Percentiles rank a stretch among this genome's conserved stretches.
phyloP scores from a whole-genome alignment of 2,329 filamentous ascomycete species.

The Fusarium fujikuroi region DNA sequence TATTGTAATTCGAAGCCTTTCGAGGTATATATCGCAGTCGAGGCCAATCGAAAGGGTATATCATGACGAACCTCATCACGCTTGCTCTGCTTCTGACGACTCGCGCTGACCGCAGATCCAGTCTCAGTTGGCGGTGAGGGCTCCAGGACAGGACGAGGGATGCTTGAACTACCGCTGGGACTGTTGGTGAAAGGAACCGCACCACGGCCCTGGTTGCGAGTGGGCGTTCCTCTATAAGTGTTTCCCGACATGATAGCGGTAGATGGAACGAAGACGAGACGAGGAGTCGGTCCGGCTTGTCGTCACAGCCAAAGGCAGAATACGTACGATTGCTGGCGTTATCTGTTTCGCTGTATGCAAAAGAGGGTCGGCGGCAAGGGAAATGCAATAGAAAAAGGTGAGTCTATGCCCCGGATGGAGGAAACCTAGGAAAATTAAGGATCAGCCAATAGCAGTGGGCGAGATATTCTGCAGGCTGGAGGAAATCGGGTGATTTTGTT shows the following conservation, averaged over 20 bases:
- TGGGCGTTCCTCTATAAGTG: conserved; percentile 78
- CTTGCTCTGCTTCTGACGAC: conserved; percentile 95
- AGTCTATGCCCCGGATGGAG: conserved; percentile 28
- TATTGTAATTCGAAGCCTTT: conserved; percentile 5
- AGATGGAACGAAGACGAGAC: conserved; percentile 34
- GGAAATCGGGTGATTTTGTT: conserved; percentile 45
- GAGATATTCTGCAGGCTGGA: conserved; percentile 38
- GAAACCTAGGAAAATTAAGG: conserved; percentile 29
- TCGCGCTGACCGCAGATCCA: conserved; percentile 84
- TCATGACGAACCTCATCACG: conserved; percentile 86
- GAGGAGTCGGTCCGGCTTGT: conserved; percentile 33
- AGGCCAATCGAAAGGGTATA: conserved; percentile 7
- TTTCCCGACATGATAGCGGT: conserved; percentile 63
- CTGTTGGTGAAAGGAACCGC: conserved; percentile 70
- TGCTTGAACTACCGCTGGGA: conserved; percentile 68
- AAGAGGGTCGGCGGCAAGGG: conserved; percentile 26
- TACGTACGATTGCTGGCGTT: conserved; percentile 25
- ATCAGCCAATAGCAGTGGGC: conserved; percentile 43
- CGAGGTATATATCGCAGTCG: conserved; percentile 29
- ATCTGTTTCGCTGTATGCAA: conserved; percentile 30
- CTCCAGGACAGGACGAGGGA: conserved; percentile 79
- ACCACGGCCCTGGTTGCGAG: conserved; percentile 67
- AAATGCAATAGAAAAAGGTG: conserved; percentile 28
- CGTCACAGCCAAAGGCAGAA: conserved; percentile 26
- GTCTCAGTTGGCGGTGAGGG: conserved; percentile 63